Base-by-base conservation (phyloP, 345 rosid genomes). In the Linum trigynum region DNA sequence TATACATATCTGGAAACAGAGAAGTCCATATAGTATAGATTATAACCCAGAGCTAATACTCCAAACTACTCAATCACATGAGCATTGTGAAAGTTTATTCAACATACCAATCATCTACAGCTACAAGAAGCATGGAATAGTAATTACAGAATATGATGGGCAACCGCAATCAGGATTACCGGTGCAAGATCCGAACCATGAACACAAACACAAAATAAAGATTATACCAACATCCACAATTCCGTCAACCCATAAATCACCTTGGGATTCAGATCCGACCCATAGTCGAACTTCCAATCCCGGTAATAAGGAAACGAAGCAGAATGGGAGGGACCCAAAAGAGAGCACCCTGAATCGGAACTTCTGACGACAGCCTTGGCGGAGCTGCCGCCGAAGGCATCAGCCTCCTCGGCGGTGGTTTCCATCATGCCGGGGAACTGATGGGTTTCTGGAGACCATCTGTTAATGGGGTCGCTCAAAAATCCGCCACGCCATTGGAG, bases 261-360 rank as follows among this genome's bases (percentile, higher is more conserved):
- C 91, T 74, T 85, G 57, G 97, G 97, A 77, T 79, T 80, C 72
- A 86, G 90, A 86, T 90, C 90, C 61, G 86, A 74, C 2, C 58
- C 62, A 75, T 72, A 79, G 68, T 81, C 81, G 65, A 90, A 85
- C 40, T 79, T 84, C 92, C 88, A 94, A 42, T 83, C 81, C 12
- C 76, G 69, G 58, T 57, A 88, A 74, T 90, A 94, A 5, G 95
- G 95, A 64, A 92, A 92, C 2, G 91, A 78, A 16, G 82, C 84
- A 43, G 70, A 61, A 64, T 57, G 81, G 57, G 78, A 78, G 72
- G 72, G 87, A 64, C 85, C 89, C 62, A 94, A 72, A 74, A 79
- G 70, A 78, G 65, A 51, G 65, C 91, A 86, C n/a, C 75, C 83
- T 17, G 91, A 81, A 72, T 62, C 72, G 62, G 86, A 75, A 42